Percentiles rank a stretch among this genome's conserved stretches.
phyloP scores from a whole-genome alignment of 2,329 filamentous ascomycete genomes.

The Sporothrix sp. region DNA sequence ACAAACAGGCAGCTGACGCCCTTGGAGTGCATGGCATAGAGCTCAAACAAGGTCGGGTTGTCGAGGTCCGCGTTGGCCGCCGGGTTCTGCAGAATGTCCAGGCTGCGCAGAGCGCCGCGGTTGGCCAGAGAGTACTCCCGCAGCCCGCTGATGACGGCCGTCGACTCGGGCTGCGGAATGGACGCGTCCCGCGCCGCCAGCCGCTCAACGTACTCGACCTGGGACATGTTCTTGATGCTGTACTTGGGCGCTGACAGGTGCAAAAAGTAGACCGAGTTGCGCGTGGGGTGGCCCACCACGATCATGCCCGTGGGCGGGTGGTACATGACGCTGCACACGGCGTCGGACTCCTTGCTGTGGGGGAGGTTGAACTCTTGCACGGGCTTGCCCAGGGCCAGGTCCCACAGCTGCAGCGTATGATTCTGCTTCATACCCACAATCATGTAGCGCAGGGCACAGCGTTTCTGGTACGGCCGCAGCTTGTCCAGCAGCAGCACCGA shows the following conservation, averaged over 20 bases:
- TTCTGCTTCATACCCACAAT: constrained; percentile 98
- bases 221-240: constrained; percentile 69
- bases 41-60: constrained; percentile 74
- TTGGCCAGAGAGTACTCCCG: constrained; percentile 88
- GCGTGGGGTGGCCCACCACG: constrained; percentile 86
- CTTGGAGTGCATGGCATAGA: constrained; percentile 96
- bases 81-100: constrained; percentile 74
- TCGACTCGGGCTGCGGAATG: constrained; percentile 81
- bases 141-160: constrained; percentile 93
- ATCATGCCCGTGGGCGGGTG: constrained; percentile 89
- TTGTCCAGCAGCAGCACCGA: constrained; percentile 96
- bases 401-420: constrained; percentile 96
- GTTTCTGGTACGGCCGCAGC: constrained; percentile 83
- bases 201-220: constrained; percentile 78
- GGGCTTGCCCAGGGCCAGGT: constrained; percentile 86
- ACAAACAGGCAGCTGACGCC: constrained; percentile 86
- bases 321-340: constrained; percentile 95
- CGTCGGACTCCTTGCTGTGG: constrained; percentile 90
- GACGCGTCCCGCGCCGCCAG: constrained; percentile 61
- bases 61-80: constrained; percentile 53
- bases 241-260: constrained; percentile 93
- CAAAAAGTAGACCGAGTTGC: constrained; percentile 95
- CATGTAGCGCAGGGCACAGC: constrained; percentile 84
- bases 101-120: constrained; percentile 76
- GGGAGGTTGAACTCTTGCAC: constrained; percentile 96